Evolutionary conservation across 257 asterid species (phyloP), one percentile per base, ranked within the genome.

Genomic region (Oldenlandia corymbosa): DNA sequence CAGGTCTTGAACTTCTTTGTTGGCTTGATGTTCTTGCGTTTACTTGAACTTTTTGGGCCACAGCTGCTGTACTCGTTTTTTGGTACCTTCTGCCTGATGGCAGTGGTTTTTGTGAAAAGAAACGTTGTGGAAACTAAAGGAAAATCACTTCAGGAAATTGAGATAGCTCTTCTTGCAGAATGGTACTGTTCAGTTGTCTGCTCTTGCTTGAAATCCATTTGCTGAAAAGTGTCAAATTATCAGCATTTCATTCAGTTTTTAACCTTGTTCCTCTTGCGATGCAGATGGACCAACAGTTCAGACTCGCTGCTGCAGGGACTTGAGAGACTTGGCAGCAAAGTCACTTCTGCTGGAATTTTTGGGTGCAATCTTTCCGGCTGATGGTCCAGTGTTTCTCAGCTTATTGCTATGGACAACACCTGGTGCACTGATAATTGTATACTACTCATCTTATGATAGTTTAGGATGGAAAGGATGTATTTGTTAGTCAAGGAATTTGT

Each of bases 111-210:
- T 65, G 94, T 91, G 23, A 84, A 81, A 79, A 79, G 78, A 64
- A 86, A 86, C 34, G 94, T 91, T 62, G 67, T 88, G 75, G 98
- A 91, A 77, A 91, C 98, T 20, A 91, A 91, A 70, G 98, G 98
- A 66, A 91, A 83, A 69, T 81, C 98, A 1, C 94, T 91, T 66
- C 98, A 91, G 71, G 98, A 91, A 64, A 91, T 91, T 32, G 98
- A 91, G 90, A 83, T 86, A 23, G 95, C 98, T 37, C 94, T 91
- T 48, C 96, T 91, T 37, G 69, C 90, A 57, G 87, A 71, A 30
- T 69, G 74, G 69, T 69, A 62, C 39, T 1, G 0, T 23, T 53
- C 34, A n/a, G n/a, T n/a, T n/a, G n/a, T n/a, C n/a, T n/a, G n/a
- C 20, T 0, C 21, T 61, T 23, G 12, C 27, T 10, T 50, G 39